Evolutionary conservation across 1,284 basidiomycete species (phyloP).

Genomic region (Malassezia sympodialis): DNA sequence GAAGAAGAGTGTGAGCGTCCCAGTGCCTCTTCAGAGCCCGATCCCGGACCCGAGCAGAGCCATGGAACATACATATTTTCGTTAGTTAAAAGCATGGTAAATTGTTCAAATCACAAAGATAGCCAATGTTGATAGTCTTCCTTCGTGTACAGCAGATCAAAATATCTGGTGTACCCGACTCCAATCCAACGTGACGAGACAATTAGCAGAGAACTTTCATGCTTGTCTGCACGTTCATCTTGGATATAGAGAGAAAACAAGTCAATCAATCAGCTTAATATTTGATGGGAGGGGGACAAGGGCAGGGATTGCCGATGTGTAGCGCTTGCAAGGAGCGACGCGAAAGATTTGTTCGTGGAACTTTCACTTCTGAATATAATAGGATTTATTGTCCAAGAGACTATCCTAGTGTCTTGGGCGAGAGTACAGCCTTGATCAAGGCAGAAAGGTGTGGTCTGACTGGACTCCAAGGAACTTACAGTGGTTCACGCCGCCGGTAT

Average conservation of each 20-base stretch:
- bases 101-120: neutral
- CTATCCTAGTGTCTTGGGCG: neutral
- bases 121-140: neutral
- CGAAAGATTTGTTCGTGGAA: neutral
- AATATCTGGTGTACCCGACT: neutral
- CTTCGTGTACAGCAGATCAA: neutral
- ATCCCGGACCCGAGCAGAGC: neutral
- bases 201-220: neutral
- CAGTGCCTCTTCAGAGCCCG: neutral
- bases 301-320: neutral
- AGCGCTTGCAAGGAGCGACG: neutral
- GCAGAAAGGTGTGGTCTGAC: neutral
- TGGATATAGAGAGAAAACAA: neutral
- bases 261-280: neutral
- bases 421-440: neutral
- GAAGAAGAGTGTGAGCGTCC: neutral
- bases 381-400: neutral
- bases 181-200: neutral
- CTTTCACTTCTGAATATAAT: neutral
- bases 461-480: neutral
- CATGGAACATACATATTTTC: neutral
- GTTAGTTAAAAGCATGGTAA: neutral
- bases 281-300: neutral
- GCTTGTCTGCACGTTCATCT: neutral
- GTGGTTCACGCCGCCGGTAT: neutral